Conservation (phyloP, 1,284 basidiomycete genomes). For the Pholiota adiposa region DNA sequence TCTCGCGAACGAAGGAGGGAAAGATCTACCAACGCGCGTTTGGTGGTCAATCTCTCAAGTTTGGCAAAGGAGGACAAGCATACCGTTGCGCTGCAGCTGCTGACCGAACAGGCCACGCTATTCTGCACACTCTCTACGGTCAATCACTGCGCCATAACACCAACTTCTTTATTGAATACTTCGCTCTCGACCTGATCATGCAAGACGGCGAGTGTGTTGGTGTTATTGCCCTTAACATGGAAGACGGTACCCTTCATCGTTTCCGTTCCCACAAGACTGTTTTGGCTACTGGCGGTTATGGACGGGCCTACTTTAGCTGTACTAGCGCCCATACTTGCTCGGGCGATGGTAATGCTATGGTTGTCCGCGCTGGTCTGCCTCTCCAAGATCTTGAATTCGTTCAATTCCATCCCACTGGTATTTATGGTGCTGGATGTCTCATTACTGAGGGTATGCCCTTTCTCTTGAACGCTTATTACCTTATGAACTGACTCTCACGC, state of each 20-base stretch:
- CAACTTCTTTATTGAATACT: constrained; percentile 99
- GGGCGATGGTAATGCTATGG: constrained; percentile 99
- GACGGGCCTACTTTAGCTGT: constrained; percentile 98
- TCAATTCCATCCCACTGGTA: constrained; percentile 99
- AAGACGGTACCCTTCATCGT: constrained; percentile 98
- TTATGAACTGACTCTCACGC: background rate
- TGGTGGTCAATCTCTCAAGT: constrained; percentile 98
- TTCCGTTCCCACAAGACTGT: constrained; percentile 99
- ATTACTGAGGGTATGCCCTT: constrained; percentile 86
- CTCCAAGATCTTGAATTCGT: constrained; percentile 99
- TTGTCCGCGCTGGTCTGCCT: constrained; percentile 94
- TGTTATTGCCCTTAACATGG: constrained; percentile 99
- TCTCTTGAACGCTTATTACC: background rate
- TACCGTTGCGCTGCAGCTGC: constrained; percentile 99
- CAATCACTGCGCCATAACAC: constrained; percentile 99
- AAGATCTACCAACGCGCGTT: constrained; percentile 99
- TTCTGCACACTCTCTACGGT: constrained; percentile 98
- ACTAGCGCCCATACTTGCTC: constrained; percentile 99
- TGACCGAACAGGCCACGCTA: constrained; percentile 98
- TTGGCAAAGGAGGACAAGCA: constrained; percentile 98
- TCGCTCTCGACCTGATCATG: constrained; percentile 98
- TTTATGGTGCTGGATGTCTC: constrained; percentile 98
- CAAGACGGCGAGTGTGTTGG: constrained; percentile 99
- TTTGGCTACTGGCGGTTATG: constrained; percentile 97
- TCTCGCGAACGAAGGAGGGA: constrained; percentile 98